A percentile compares a stretch with the other conserved stretches of the same genome.
Evolutionary conservation across 2,329 filamentous ascomycete species (phyloP).

Genomic region (Alternaria sp.): DNA sequence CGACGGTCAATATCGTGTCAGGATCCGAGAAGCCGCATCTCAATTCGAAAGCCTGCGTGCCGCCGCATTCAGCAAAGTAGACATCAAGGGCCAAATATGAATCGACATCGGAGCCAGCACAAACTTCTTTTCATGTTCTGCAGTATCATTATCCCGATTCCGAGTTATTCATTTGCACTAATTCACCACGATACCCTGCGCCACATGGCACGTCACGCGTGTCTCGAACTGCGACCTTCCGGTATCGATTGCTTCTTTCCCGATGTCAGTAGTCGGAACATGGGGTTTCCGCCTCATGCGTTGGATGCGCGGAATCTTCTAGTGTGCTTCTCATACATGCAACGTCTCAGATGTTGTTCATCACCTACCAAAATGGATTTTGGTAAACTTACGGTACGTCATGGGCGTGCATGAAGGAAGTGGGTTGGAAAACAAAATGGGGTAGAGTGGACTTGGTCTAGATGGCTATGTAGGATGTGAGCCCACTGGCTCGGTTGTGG

Average conservation of each 20-base stretch:
- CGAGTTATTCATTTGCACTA: conserved; percentile 17
- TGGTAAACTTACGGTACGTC: conserved; percentile 26
- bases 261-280: conserved; percentile 35
- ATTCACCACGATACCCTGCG: conserved; percentile 30
- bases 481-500: conserved; percentile 15
- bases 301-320: conserved; percentile 39
- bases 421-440: conserved; percentile 20
- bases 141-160: conserved; percentile 8
- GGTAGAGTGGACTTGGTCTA: conserved; percentile 4
- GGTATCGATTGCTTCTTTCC: conserved; percentile 32
- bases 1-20: conserved; percentile 57
- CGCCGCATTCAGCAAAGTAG: conserved; percentile 82
- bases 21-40: conserved; percentile 65
- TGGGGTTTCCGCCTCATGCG: conserved; percentile 41
- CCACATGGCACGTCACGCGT: conserved; percentile 30
- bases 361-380: conserved; percentile 10
- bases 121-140: conserved; percentile 7
- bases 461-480: conserved; percentile 10
- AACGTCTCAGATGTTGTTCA: conserved; percentile 33
- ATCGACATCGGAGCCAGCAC: conserved; percentile 39
- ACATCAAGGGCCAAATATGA: conserved; percentile 97
- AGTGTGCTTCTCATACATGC: conserved; percentile 34
- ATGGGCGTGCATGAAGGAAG: conserved; percentile 14
- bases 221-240: conserved; percentile 31
- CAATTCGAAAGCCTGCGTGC: conserved; percentile 77